phyloP scores from a whole-genome alignment of 352 stramenopile species.

The Phytophthora niederhauseri region DNA sequence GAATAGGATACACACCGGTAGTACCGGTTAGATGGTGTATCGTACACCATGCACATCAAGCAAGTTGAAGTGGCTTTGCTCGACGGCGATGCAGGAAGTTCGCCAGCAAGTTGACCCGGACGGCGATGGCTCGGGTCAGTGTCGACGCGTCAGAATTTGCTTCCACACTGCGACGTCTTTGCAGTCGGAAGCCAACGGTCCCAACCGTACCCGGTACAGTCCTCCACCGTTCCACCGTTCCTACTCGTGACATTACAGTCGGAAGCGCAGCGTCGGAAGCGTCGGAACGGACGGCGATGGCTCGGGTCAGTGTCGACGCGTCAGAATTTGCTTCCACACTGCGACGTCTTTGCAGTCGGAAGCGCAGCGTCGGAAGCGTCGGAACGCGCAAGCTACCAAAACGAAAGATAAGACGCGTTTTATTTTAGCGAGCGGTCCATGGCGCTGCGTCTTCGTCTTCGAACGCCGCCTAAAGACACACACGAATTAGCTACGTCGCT shows the following conservation, averaged over 20 bases:
- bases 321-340: no score
- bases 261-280: no score
- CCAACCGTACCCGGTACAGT: no score
- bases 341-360: background rate
- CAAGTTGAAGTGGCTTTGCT: background rate
- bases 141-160: no score
- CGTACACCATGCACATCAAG: background rate
- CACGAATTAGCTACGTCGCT: background rate
- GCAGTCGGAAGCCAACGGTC: no score
- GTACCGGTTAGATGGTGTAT: background rate
- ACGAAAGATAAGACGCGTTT: background rate
- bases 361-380: no score
- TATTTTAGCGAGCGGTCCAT: background rate
- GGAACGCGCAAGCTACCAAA: background rate
- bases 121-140: no score
- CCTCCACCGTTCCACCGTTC: no score
- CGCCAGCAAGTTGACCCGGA: no score
- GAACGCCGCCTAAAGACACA: background rate
- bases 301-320: no score
- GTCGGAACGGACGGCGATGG: background rate
- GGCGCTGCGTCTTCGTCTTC: background rate
- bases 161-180: background rate
- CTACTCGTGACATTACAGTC: no score
- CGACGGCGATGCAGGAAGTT: no score
- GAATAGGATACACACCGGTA: background rate